Base-by-base conservation (phyloP, 1,284 basidiomycete genomes). In the Stereum hirsutum region DNA sequence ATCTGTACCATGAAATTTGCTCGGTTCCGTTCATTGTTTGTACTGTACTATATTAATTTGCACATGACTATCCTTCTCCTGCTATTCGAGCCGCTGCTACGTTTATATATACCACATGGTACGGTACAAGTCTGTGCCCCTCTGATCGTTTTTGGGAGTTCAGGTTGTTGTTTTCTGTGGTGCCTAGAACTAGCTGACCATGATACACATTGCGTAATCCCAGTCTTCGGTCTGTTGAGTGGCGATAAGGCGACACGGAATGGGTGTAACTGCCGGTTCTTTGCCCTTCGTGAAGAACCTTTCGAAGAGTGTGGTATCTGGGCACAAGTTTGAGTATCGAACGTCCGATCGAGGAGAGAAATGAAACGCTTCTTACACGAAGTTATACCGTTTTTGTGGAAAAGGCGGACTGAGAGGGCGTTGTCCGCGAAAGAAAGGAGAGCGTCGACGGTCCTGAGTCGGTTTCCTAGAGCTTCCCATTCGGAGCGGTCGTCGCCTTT, bases 131-230 rank as follows among this genome's bases (percentile, higher is more conserved):
- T n/a, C n/a, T n/a, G n/a, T n/a, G n/a, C n/a, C n/a, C 28, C 19
- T 24, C 19, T 20, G 37, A 30, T 46, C 33, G 31, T n/a, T 38
- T 17, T 34, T n/a, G 30, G 33, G 12, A 8, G 34, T 47, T 44
- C 3, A 45, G 40, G 39, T 48, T 27, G 21, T 19, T 6, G 30
- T 33, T 19, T 38, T 32, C 44, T 27, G 26, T 44, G 30, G 42
- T 49, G 25, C 28, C 44, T n/a, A n/a, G n/a, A n/a, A n/a, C 54
- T 57, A 58, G 53, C 54, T 48, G 59, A 48, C 45, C 50, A 59
- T 50, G 39, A 73, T 63, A 54, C 72, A 73, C 45, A 83, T 54
- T 23, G 68, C 78, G 56, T 70, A 72, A 56, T 82, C 74, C 79
- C 81, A 87, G 41, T 69, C 61, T 41, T 73, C 62, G 33, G 49